Evolutionary conservation across 2,329 filamentous ascomycete species (phyloP), one percentile per base, ranked within the genome.

Genomic region (Orbilia brochopaga): DNA sequence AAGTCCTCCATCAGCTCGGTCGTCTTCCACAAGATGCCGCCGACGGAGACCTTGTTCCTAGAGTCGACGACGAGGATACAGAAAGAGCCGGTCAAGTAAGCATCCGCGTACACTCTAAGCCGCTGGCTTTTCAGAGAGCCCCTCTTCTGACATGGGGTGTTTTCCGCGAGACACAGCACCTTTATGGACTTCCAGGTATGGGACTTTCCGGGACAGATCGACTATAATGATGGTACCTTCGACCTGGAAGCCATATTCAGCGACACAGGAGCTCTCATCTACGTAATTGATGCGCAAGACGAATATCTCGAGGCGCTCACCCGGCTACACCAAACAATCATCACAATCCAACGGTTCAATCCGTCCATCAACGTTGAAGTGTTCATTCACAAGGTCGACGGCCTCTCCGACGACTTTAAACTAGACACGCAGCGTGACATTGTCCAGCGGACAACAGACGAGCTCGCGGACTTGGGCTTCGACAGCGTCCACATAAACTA

Each of bases 141-240:
- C 27, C 27, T 32, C 27, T 8, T 24, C 32, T 35, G 21, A 59
- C 35, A 35, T 17, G 27, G 42, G 27, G 37, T 35, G 27, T 52
- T 44, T 60, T 27, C 53, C 50, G 50, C 42, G 52, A 32, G 35
- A 66, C 48, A 17, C 67, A 97, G 92, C 76, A 97, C 94, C 1
- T 97, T 99, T 79, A 97, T 97, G 92, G 93, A 97, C 79, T 97
- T 97, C 76, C 93, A 97, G 81, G 91, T 97, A 53, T 97, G 92
- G 90, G 94, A 99, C 79, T 92, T 99, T 66, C 94, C 94, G 1
- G 92, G 93, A 23, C 92, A 97, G 80, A 87, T 97, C 74, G 91
- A 97, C 81, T 95, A 96, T 77, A 88, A 95, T 70, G 91, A 94
- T 77, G 88, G 91, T 2, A 89, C 87, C 53, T 96, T 96, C 77